These are phyloP conservation scores for Smallanthus sonchifolius DNA, from an alignment of 129 eudicot genomes.

Conservation along the genomic window DNA sequence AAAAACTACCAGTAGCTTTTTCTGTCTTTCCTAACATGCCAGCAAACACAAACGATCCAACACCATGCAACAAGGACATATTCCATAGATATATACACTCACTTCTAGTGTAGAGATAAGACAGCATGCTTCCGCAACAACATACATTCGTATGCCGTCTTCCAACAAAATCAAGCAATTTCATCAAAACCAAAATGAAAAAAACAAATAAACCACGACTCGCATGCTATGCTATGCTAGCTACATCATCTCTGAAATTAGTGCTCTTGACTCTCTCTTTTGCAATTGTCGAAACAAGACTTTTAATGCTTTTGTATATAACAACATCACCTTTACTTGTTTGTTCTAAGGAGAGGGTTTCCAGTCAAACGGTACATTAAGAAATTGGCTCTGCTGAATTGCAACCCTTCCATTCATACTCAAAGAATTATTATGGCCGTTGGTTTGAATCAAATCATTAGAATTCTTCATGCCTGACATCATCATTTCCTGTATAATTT, in stretches of 20 bases:
- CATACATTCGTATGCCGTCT: background rate
- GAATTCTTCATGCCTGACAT: slow-evolving; percentile 40
- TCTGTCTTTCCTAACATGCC: too few relatives aligned
- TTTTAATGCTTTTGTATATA: background rate
- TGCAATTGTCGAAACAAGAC: slow-evolving; percentile 24
- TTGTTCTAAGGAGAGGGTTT: slow-evolving; percentile 10
- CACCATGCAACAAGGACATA: background rate
- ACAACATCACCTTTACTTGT: background rate
- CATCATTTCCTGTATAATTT: slow-evolving; percentile 88
- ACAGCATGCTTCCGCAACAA: slow-evolving; percentile 29
- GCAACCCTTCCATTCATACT: slow-evolving; percentile 16
- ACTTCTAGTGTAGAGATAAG: slow-evolving; percentile 20
- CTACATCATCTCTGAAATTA: slow-evolving; percentile 37
- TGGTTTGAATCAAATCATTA: slow-evolving; percentile 25
- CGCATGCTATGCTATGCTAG: slow-evolving; percentile 23
- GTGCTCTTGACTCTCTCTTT: slow-evolving; percentile 25
- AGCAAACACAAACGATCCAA: too few relatives aligned
- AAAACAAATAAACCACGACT: slow-evolving; percentile 11
- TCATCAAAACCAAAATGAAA: slow-evolving; percentile 23
- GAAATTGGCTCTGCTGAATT: slow-evolving; percentile 9
- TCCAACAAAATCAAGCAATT: slow-evolving; percentile 21
- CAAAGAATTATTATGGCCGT: slow-evolving; percentile 41
- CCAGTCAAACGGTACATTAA: slow-evolving; percentile 10
- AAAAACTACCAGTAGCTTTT: too few relatives aligned
- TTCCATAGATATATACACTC: slow-evolving; percentile 42